Base-by-base conservation (phyloP, 768 basidiomycete species). In the Tricholoma matsutake region DNA sequence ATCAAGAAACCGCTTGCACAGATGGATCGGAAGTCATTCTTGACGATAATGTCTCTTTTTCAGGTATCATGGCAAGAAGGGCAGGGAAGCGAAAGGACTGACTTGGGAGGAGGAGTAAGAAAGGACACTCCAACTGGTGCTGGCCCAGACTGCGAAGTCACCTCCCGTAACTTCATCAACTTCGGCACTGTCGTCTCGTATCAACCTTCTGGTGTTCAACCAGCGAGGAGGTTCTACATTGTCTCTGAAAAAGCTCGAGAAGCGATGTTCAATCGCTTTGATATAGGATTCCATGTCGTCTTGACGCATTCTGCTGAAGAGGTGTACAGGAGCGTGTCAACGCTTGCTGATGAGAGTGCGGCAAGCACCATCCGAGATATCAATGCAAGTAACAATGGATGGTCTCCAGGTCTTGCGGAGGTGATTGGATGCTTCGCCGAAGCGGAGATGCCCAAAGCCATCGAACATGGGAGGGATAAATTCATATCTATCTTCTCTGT, bases 21-120 rank as follows among this genome's bases (percentile, higher is more conserved):
- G 49, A 51, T 51, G 49, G 49, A 51, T 51, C 49, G 49, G 49
- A 51, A 51, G 49, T 51, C 49, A 29, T 51, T 51, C 49, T 51
- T 51, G 49, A 51, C 49, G 49, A 3, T 51, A 16, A 51, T 51
- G 49, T 51, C 49, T 29, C 49, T 51, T 16, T 51, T 51, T 10
- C 49, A 51, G 28, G 49, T 51, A 51, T 51, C 49, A 28, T 51
- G 49, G 49, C 49, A 51, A 51, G 49, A 51, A 51, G 47, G 25
- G 47, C 47, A 51, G 22, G 47, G 47, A n/a, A n/a, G n/a, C n/a
- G n/a, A n/a, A 51, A 51, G 10, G 28, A 29, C 14, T 51, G 49
- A 51, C 29, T 9, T 29, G 49, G 49, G 28, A 51, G 49, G 49
- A 45, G 43, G 43, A 51, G 49, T 25, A 51, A 10, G 49, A 29